These are phyloP conservation scores for Saccharomycopsis sp. DNA, from an alignment of 805 yeast genomes.

Conservation along the genomic window DNA sequence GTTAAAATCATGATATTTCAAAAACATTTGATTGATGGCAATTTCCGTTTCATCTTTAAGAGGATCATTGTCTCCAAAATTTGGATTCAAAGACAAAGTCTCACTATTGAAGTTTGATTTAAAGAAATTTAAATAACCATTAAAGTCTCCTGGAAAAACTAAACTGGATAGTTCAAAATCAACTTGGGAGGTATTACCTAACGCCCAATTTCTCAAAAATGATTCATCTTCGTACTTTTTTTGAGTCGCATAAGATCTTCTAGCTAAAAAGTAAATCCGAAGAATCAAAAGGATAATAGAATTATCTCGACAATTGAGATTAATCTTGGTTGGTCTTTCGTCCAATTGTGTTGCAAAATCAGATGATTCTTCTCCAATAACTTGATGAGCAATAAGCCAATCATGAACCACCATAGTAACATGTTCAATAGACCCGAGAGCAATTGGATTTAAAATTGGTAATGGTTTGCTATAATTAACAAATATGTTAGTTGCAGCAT, in stretches of 20 bases:
- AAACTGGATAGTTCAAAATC: too few species aligned
- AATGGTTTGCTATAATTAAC: not conserved
- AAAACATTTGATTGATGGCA: not conserved
- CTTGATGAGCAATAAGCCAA: conserved; percentile 15
- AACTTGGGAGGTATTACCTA: too few species aligned
- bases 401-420: conserved; percentile 20
- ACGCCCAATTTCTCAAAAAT: too few species aligned
- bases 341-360: conserved; percentile 10
- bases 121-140: not conserved
- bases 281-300: not conserved
- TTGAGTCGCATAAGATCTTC: too few species aligned
- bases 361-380: conserved; percentile 8
- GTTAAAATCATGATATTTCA: not conserved
- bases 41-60: not conserved
- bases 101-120: not conserved
- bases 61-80: not conserved
- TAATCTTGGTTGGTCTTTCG: conserved; percentile 1
- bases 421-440: conserved; percentile 37
- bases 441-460: conserved; percentile 38
- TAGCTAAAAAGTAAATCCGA: not conserved
- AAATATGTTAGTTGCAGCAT: not conserved
- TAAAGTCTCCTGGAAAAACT: too few species aligned
- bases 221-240: too few species aligned
- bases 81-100: not conserved
- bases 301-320: not conserved